These are phyloP conservation scores for Stagonosporopsis rhizophila DNA, from an alignment of 2,329 filamentous ascomycete species.

Conservation along the genomic window DNA sequence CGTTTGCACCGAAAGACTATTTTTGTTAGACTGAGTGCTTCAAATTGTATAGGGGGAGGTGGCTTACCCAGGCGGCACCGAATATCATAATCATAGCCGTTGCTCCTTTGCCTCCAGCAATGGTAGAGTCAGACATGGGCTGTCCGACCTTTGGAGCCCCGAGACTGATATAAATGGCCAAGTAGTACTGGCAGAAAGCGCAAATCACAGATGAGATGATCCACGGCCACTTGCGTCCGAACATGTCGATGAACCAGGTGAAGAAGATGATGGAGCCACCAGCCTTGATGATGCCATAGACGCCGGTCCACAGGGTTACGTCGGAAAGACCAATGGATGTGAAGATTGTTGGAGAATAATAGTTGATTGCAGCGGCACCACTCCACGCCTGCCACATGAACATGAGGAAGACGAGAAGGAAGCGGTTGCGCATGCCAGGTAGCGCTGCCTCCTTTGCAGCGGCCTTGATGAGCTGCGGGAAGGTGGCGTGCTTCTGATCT, in stretches of 20 bases:
- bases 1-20: slow-evolving; percentile 55
- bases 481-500: slow-evolving; percentile 34
- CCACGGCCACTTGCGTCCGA: slow-evolving; percentile 57
- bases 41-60: background rate
- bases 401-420: slow-evolving; percentile 75
- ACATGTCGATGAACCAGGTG: slow-evolving; percentile 70
- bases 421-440: slow-evolving; percentile 61
- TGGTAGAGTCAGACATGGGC: slow-evolving; percentile 40
- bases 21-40: background rate
- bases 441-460: slow-evolving; percentile 44
- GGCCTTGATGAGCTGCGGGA: slow-evolving; percentile 39
- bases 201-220: slow-evolving; percentile 44
- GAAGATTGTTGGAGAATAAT: slow-evolving; percentile 77
- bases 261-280: slow-evolving; percentile 72
- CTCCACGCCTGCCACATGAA: slow-evolving; percentile 65
- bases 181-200: slow-evolving; percentile 68
- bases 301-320: slow-evolving; percentile 61
- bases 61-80: slow-evolving; percentile 19
- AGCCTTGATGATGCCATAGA: slow-evolving; percentile 77
- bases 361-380: slow-evolving; percentile 63
- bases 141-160: slow-evolving; percentile 41
- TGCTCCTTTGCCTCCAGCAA: slow-evolving; percentile 50
- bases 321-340: slow-evolving; percentile 66
- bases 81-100: slow-evolving; percentile 53
- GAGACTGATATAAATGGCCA: slow-evolving; percentile 64